Percentiles rank a stretch among this genome's conserved stretches.
phyloP scores from a whole-genome alignment of 177 flowering plant species.

The Vitis hybrid region DNA sequence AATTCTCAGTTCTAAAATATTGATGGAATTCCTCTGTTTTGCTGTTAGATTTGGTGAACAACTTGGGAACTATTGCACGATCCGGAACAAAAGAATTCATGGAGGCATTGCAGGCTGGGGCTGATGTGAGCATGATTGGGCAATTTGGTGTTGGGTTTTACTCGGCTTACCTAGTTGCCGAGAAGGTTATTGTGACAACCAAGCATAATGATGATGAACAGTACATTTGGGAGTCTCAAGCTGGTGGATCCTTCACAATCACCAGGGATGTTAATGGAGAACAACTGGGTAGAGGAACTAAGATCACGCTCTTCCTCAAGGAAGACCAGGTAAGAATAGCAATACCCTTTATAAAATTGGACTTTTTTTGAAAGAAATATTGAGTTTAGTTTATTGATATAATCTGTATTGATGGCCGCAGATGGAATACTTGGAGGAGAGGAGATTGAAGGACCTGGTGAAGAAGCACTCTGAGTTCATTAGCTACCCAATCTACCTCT shows the following conservation, averaged over 20 bases:
- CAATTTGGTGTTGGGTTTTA: slow-evolving; percentile 37
- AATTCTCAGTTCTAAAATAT: neutral
- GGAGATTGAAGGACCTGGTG: slow-evolving; percentile 38
- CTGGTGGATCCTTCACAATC: slow-evolving; percentile 27
- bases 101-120: slow-evolving; percentile 35
- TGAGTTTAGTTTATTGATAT: neutral
- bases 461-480: slow-evolving; percentile 47
- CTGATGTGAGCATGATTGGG: slow-evolving; percentile 38
- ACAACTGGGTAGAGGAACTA: slow-evolving; percentile 26
- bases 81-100: slow-evolving; percentile 36
- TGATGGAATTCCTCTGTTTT: neutral
- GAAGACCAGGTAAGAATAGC: slow-evolving; percentile 22
- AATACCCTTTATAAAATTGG: neutral
- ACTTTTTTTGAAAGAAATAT: neutral
- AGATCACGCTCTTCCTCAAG: slow-evolving; percentile 27
- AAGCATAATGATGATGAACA: slow-evolving; percentile 34
- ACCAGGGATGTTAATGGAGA: slow-evolving; percentile 22
- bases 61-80: slow-evolving; percentile 33
- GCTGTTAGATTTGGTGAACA: slow-evolving; percentile 30
- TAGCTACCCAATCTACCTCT: slow-evolving; percentile 37
- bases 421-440: slow-evolving; percentile 43
- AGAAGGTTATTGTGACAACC: slow-evolving; percentile 32
- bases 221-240: slow-evolving; percentile 30
- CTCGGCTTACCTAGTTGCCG: slow-evolving; percentile 32
- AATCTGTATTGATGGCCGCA: neutral